These are phyloP conservation scores for Ricinus communis DNA, from an alignment of 345 rosid species.

Conservation along the genomic window DNA sequence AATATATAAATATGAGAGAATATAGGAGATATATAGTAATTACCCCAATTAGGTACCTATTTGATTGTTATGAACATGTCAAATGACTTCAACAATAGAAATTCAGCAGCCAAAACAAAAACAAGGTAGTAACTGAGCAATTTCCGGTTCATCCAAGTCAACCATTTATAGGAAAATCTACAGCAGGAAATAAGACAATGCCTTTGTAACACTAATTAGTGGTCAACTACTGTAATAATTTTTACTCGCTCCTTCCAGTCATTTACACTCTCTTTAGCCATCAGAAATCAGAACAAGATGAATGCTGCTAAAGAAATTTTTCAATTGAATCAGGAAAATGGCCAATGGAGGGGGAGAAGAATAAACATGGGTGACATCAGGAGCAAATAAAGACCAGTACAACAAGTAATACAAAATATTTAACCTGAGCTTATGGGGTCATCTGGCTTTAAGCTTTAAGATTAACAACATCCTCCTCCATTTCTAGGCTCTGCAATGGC, in stretches of 20 bases:
- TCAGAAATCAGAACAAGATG: conserved; percentile 14
- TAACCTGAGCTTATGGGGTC: neutral
- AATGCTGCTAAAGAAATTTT: conserved; percentile 16
- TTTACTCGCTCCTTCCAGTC: neutral
- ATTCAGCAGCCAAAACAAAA: no score
- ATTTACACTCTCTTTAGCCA: conserved; percentile 36
- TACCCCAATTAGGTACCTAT: no score
- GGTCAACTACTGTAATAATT: neutral
- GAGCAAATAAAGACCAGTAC: conserved; percentile 8
- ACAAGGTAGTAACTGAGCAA: no score
- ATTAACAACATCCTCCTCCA: conserved; percentile 68
- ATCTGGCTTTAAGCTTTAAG: conserved; percentile 36
- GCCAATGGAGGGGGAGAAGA: conserved; percentile 31
- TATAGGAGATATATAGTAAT: no score
- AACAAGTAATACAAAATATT: conserved; percentile 1
- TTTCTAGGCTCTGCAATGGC: conserved; percentile 35
- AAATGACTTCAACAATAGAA: no score
- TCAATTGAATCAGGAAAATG: conserved; percentile 23
- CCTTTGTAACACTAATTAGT: neutral
- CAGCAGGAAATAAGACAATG: neutral
- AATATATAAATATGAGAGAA: no score
- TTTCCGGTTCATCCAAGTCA: no score
- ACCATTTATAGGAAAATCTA: neutral
- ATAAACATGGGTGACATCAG: conserved; percentile 4
- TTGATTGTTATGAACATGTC: no score